Evolutionary conservation across 1,284 basidiomycete species (phyloP).

Genomic region (Moniliella sp.): DNA sequence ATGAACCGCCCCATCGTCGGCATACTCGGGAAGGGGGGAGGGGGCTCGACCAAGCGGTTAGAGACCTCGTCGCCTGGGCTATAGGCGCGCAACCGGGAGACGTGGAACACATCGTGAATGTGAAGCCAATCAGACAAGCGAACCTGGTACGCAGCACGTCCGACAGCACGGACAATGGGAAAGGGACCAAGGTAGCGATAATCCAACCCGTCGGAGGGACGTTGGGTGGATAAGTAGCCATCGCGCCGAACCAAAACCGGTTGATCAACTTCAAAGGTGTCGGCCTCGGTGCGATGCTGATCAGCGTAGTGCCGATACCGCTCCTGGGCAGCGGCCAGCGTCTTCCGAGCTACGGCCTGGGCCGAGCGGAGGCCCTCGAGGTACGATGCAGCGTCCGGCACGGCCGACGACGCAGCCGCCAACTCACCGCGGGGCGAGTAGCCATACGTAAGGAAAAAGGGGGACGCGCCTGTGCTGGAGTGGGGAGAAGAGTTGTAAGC

Average conservation of each 20-base stretch:
- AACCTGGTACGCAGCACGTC: constrained; percentile 14
- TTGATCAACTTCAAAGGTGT: background rate
- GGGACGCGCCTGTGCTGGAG: constrained; percentile 32
- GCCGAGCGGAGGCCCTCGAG: background rate
- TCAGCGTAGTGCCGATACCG: background rate
- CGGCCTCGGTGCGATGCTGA: background rate
- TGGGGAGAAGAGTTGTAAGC: constrained; percentile 37
- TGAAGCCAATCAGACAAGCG: constrained; percentile 26
- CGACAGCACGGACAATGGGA: constrained; percentile 23
- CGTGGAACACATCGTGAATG: constrained; percentile 38
- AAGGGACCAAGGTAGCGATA: constrained; percentile 36
- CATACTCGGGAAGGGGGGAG: too few species aligned
- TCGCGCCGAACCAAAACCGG: background rate
- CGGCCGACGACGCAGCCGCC: constrained; percentile 1
- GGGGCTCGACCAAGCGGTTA: too few species aligned
- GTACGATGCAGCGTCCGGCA: background rate
- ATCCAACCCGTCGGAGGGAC: constrained; percentile 4
- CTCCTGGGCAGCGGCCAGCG: background rate
- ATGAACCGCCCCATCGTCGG: too few species aligned
- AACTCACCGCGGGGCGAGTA: constrained; percentile 26
- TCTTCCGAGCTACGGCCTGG: background rate
- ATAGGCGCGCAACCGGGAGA: too few species aligned
- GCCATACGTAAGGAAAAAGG: constrained; percentile 37
- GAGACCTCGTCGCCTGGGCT: too few species aligned
- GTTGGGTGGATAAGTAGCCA: background rate